Percentiles rank a stretch among this genome's conserved stretches.
Evolutionary conservation across 345 rosid genomes (phyloP).

Genomic region (Eucalyptus sideroxylon): DNA sequence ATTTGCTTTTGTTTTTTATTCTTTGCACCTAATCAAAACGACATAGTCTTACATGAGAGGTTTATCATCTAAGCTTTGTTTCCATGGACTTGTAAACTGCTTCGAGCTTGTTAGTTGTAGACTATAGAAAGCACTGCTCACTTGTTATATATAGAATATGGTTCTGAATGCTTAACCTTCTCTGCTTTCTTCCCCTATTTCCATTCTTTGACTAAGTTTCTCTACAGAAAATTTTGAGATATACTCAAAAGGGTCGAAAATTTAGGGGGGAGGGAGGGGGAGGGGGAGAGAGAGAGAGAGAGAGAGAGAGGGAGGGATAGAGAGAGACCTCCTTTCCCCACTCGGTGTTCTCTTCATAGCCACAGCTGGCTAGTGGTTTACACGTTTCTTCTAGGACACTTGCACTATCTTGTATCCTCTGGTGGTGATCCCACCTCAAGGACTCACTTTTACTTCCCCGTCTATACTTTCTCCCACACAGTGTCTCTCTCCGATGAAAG

Average conservation of each 20-base stretch:
- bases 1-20: background rate
- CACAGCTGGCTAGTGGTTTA: conserved; percentile 7
- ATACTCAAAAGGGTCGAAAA: background rate
- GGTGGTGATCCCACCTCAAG: background rate
- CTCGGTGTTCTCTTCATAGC: conserved; percentile 11
- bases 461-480: conserved; percentile 1
- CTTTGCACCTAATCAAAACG: background rate
- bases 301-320: background rate
- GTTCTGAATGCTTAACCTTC: background rate
- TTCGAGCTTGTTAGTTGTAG: background rate
- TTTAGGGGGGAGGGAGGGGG: background rate
- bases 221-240: background rate
- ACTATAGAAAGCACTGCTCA: background rate
- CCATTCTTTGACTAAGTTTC: background rate
- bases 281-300: background rate
- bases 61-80: background rate
- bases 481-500: conserved; percentile 16
- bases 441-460: background rate
- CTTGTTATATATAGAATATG: background rate
- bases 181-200: background rate
- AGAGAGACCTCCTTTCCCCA: conserved; percentile 15
- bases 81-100: background rate
- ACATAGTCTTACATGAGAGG: background rate
- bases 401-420: background rate
- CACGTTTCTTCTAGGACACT: background rate